Evolutionary conservation across 2,329 filamentous ascomycete species (phyloP).

Genomic region (Ilyonectria robusta): DNA sequence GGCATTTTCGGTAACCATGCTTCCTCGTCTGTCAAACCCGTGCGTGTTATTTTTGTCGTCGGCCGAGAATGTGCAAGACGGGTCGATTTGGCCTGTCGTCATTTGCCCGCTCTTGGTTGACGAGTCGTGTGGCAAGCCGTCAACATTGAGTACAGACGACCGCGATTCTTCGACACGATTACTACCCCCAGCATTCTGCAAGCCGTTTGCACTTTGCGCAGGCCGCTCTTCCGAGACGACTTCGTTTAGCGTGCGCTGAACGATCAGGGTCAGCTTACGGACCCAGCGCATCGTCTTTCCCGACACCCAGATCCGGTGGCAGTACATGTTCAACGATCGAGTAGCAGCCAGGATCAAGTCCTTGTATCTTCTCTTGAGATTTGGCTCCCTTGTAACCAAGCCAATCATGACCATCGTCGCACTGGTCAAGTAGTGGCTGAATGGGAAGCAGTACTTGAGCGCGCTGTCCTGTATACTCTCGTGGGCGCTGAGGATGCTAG

Average conservation of each 20-base stretch:
- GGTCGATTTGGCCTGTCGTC: neutral
- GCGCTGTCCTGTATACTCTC: constrained; percentile 32
- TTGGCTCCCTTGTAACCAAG: constrained; percentile 29
- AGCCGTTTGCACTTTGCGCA: neutral
- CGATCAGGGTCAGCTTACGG: constrained; percentile 28
- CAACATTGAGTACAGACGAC: neutral
- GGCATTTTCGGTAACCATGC: neutral
- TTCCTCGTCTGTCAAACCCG: neutral
- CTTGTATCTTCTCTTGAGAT: constrained; percentile 32
- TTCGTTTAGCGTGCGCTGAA: constrained; percentile 13
- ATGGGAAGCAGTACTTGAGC: constrained; percentile 36
- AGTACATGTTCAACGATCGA: constrained; percentile 33
- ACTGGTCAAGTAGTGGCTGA: constrained; percentile 39
- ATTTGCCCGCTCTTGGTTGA: neutral
- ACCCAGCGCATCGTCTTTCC: constrained; percentile 40
- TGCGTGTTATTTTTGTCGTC: neutral
- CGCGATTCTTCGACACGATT: neutral
- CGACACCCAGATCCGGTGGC: constrained; percentile 37
- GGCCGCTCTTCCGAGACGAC: neutral
- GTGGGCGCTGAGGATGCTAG: constrained; percentile 29
- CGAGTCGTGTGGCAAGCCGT: neutral
- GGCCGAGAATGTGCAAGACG: neutral
- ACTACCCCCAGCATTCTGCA: neutral
- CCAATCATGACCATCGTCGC: constrained; percentile 38
- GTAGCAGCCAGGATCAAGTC: constrained; percentile 22